Conservation (phyloP, 768 basidiomycete genomes). For the Serendipita sp. region DNA sequence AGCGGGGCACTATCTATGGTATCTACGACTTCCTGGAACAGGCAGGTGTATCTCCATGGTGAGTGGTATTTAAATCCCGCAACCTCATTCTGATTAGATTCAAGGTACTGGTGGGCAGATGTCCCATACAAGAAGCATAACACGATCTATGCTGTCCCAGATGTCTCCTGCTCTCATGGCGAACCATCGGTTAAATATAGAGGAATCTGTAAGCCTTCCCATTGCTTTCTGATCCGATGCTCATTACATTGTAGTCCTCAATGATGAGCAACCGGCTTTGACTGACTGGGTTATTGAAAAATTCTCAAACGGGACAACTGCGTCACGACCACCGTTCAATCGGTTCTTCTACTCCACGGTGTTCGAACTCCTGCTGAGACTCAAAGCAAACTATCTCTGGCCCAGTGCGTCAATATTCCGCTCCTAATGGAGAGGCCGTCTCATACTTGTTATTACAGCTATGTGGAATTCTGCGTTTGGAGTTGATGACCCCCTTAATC, state of each 20-base stretch:
- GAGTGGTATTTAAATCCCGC: slow-evolving; percentile 12
- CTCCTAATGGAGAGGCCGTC: too few relatives aligned
- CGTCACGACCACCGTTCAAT: slow-evolving; percentile 45
- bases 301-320: slow-evolving; percentile 47
- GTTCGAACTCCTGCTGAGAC: slow-evolving; percentile 50
- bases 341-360: slow-evolving; percentile 41
- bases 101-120: slow-evolving; percentile 52
- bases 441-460: slow-evolving; percentile 11
- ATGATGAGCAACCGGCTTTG: slow-evolving; percentile 60
- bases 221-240: not conserved
- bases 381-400: slow-evolving; percentile 61
- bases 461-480: slow-evolving; percentile 30
- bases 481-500: slow-evolving; percentile 45
- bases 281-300: slow-evolving; percentile 57
- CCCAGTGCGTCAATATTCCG: slow-evolving; percentile 24
- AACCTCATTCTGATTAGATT: not conserved
- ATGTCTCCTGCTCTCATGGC: slow-evolving; percentile 31
- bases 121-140: slow-evolving; percentile 41
- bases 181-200: slow-evolving; percentile 54
- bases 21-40: slow-evolving; percentile 57
- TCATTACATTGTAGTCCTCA: slow-evolving; percentile 28
- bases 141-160: slow-evolving; percentile 26
- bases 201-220: slow-evolving; percentile 26
- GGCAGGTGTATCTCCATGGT: slow-evolving; percentile 60
- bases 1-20: slow-evolving; percentile 50